These are phyloP conservation scores for Sphagnum contortum DNA, from an alignment of 225 moss, liverwort and hornwort species.

Conservation along the genomic window DNA sequence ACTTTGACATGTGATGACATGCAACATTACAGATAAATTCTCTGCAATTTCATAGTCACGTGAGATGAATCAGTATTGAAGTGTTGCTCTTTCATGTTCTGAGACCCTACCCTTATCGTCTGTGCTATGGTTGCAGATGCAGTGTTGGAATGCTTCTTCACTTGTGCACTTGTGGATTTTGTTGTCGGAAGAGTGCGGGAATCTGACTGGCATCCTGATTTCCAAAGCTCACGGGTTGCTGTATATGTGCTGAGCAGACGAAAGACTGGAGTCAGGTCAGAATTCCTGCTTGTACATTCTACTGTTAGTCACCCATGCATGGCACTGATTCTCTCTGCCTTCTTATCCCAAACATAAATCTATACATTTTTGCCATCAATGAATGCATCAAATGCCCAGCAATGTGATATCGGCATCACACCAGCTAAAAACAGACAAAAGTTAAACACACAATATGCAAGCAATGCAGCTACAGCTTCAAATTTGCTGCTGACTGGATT, in stretches of 20 bases:
- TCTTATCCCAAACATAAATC: too few species aligned
- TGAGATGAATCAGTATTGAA: background rate
- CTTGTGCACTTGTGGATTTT: slow-evolving; percentile 62
- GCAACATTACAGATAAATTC: too few species aligned
- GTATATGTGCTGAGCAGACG: slow-evolving; percentile 48
- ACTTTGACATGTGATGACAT: background rate
- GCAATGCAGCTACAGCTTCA: too few species aligned
- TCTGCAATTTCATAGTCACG: background rate
- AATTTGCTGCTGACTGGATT: too few species aligned
- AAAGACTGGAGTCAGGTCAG: slow-evolving; percentile 35
- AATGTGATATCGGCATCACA: too few species aligned
- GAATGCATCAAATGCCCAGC: too few species aligned
- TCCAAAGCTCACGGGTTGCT: slow-evolving; percentile 63
- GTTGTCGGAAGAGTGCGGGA: slow-evolving; percentile 56
- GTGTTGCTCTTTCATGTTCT: background rate
- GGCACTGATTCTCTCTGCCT: too few species aligned
- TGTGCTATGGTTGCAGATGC: slow-evolving; percentile 38
- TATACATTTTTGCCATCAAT: too few species aligned
- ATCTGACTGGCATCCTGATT: slow-evolving; percentile 74
- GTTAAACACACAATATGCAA: too few species aligned
- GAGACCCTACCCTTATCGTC: too few species aligned
- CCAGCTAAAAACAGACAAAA: too few species aligned
- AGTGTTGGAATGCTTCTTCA: slow-evolving; percentile 80
- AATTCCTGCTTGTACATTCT: background rate
- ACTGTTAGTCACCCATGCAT: too few species aligned